Base-by-base conservation (phyloP, 1,139 yeast species). In the Candida buenavistaensis region DNA sequence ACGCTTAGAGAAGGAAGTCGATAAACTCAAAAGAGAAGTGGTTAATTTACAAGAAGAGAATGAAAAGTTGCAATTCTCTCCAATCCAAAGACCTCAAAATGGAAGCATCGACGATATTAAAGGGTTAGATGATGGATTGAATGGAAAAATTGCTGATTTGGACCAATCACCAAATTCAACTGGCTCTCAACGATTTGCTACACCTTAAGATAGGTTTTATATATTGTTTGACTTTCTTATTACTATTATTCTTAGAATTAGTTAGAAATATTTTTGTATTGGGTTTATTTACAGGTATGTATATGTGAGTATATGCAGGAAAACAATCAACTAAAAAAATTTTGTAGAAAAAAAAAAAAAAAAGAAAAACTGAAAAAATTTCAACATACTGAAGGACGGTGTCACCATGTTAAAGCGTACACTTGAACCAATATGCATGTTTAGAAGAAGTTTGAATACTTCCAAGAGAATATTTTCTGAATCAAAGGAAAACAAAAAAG, bases 1-100 rank as follows among this genome's bases (percentile, higher is more conserved):
- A 54, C 72, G 88, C 51, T 81, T 85, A 59, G 95, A 82, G 52
- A 87, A 83, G 51, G 96, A 92, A 55, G 87, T 90, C 26, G 64
- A 68, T 21, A 75, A 76, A 52, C 68, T 92, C 50, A 85, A 81
- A 55, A 59, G 60, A 15, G 96, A 90, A 53, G 77, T 92, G 17
- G 72, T 67, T 10, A 72, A 68, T 19, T 58, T 82, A 43, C 83
- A 79, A 51, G 57, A 62, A 36, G 57, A 51, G 79, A 80, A 59
- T 71, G 81, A 79, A 55, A 75, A 54, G 27, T 43, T 47, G 15
- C 48, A 47, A 26, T 34, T 43, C 19, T 47, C 52, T n/a, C 56
- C 57, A 10, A 38, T 40, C 8, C 32, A 49, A 19, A 45, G 38
- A 30, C 55, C 58, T 6, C 38, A 35, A 21, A 26, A 33, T 17